Conservation (phyloP, 2,329 filamentous ascomycete species). For the Paraphaeosphaeria sporulosa region DNA sequence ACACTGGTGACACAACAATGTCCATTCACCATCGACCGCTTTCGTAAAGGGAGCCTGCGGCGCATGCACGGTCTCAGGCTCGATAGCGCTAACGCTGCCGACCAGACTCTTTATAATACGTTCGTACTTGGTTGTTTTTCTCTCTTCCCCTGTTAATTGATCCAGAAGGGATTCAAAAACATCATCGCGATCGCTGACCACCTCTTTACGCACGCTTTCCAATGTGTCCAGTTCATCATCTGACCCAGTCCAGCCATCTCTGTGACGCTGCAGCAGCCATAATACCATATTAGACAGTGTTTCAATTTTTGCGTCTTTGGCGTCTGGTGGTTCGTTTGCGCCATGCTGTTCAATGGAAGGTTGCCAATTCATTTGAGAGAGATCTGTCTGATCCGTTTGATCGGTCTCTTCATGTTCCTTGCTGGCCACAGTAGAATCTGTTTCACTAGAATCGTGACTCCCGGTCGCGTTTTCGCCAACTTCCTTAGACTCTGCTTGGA, state of each 20-base stretch:
- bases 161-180: constrained; percentile 9
- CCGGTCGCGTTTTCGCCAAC: not conserved
- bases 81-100: constrained; percentile 2
- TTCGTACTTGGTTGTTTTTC: constrained; percentile 5
- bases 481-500: not conserved
- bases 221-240: constrained; percentile 3
- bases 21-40: constrained; percentile 12
- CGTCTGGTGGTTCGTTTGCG: not conserved
- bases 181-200: constrained; percentile 1
- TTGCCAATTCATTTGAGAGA: constrained; percentile 6
- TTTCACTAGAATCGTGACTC: constrained; percentile 10
- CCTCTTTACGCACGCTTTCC: constrained; percentile 9
- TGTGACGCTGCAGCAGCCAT: constrained; percentile 8
- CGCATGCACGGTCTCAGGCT: constrained; percentile 2
- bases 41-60: constrained; percentile 8
- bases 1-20: constrained; percentile 1
- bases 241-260: constrained; percentile 8
- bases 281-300: constrained; percentile 9
- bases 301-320: constrained; percentile 3
- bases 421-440: constrained; percentile 3
- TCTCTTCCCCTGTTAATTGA: constrained; percentile 4
- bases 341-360: not conserved
- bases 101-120: constrained; percentile 9
- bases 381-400: constrained; percentile 8
- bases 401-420: constrained; percentile 4